Evolutionary conservation across 306 rosid genomes (phyloP).

Genomic region (Trifolium repens): DNA sequence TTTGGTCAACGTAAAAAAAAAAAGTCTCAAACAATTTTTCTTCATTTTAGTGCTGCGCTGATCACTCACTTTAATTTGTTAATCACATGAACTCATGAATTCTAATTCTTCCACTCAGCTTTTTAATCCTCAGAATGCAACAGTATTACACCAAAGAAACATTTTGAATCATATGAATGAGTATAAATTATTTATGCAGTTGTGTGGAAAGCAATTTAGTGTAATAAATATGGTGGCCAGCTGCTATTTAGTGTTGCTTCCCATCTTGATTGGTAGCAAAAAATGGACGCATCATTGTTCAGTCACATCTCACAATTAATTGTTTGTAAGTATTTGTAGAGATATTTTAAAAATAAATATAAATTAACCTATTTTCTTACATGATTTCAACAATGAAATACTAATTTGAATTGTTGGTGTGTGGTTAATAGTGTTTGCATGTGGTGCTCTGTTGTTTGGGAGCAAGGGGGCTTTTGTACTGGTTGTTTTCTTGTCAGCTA

Average conservation of each 20-base stretch:
- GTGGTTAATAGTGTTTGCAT: no score
- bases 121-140: background rate
- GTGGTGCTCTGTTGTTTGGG: no score
- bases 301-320: no score
- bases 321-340: no score
- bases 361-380: no score
- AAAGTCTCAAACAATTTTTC: background rate
- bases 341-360: no score
- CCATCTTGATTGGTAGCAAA: background rate
- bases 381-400: no score
- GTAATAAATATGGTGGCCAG: background rate
- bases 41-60: constrained; percentile 30
- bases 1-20: constrained; percentile 1
- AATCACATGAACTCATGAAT: background rate
- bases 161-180: background rate
- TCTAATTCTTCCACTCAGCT: no score
- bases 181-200: background rate
- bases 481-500: no score
- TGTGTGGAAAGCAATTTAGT: background rate
- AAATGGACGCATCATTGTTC: no score
- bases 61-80: constrained; percentile 27
- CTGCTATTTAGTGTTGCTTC: background rate
- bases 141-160: background rate
- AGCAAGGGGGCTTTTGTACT: no score
- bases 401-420: no score